phyloP scores from a whole-genome alignment of 2,329 filamentous ascomycete species.

The Xylogone sp. region DNA sequence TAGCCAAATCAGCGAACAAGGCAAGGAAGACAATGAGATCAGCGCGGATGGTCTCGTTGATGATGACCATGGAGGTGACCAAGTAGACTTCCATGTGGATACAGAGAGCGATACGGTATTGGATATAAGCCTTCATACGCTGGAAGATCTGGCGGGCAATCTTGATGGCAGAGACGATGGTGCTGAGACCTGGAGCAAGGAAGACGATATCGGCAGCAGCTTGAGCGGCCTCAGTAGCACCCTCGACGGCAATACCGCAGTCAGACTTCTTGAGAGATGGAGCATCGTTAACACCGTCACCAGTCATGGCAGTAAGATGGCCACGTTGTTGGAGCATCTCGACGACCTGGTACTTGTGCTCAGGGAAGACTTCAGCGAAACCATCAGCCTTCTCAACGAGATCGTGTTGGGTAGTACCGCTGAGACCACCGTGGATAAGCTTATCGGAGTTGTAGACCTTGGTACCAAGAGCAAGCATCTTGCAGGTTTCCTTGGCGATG shows the following conservation, averaged over 20 bases:
- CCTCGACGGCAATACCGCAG: slow-evolving; percentile 91
- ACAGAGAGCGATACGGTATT: slow-evolving; percentile 91
- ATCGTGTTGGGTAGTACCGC: slow-evolving; percentile 70
- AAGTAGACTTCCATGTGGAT: slow-evolving; percentile 85
- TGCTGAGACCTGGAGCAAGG: slow-evolving; percentile 84
- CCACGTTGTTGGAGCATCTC: slow-evolving; percentile 92
- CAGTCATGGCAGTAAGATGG: slow-evolving; percentile 93
- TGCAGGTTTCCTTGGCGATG: slow-evolving; percentile 78
- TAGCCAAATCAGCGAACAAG: slow-evolving; percentile 75
- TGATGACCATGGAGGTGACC: slow-evolving; percentile 73
- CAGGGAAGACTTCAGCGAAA: slow-evolving; percentile 91
- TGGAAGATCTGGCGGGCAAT: slow-evolving; percentile 95
- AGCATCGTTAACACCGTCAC: slow-evolving; percentile 93
- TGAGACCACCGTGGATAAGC: slow-evolving; percentile 72
- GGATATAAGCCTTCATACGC: slow-evolving; percentile 94
- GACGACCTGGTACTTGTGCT: slow-evolving; percentile 94
- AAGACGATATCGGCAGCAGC: slow-evolving; percentile 93
- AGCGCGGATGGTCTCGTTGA: slow-evolving; percentile 70
- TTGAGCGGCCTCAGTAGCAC: slow-evolving; percentile 84
- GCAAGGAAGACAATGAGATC: slow-evolving; percentile 77
- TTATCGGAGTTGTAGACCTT: slow-evolving; percentile 80
- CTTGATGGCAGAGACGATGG: slow-evolving; percentile 90
- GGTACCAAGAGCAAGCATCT: slow-evolving; percentile 74
- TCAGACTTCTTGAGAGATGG: slow-evolving; percentile 91
- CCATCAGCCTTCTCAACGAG: slow-evolving; percentile 85